Conservation (phyloP, 2,329 filamentous ascomycete species). For the Pseudogymnoascus sp. region DNA sequence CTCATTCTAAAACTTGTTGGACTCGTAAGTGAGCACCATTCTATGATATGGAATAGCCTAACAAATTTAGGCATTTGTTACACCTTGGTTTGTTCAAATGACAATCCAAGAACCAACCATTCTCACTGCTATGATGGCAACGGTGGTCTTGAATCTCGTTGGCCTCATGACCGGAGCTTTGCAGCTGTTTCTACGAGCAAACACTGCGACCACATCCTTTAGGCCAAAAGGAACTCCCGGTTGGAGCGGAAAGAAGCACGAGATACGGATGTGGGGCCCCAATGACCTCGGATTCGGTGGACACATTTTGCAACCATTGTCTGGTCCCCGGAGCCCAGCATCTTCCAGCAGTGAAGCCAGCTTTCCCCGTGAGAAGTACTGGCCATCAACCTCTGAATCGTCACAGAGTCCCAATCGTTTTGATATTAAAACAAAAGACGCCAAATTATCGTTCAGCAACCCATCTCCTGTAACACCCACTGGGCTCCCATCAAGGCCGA, state of each 20-base stretch:
- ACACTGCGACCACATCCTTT: slow-evolving; percentile 49
- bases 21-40: slow-evolving; percentile 40
- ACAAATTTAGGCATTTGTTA: slow-evolving; percentile 44
- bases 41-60: slow-evolving; percentile 17
- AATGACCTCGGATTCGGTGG: slow-evolving; percentile 28
- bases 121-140: slow-evolving; percentile 54
- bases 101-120: slow-evolving; percentile 40
- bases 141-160: slow-evolving; percentile 58
- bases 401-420: not conserved
- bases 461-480: slow-evolving; percentile 15
- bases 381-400: slow-evolving; percentile 2
- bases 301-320: slow-evolving; percentile 25
- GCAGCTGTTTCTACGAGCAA: slow-evolving; percentile 60
- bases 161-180: slow-evolving; percentile 58
- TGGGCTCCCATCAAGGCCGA: slow-evolving; percentile 13
- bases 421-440: slow-evolving; percentile 9
- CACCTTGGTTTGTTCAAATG: slow-evolving; percentile 57
- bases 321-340: slow-evolving; percentile 16
- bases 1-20: slow-evolving; percentile 46
- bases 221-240: slow-evolving; percentile 39
- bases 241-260: slow-evolving; percentile 42
- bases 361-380: not conserved
- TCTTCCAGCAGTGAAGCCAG: not conserved
- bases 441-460: slow-evolving; percentile 20
- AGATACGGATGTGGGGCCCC: slow-evolving; percentile 40